phyloP scores from a whole-genome alignment of 805 yeast genomes.

The Blastobotrys chiropterorum region DNA sequence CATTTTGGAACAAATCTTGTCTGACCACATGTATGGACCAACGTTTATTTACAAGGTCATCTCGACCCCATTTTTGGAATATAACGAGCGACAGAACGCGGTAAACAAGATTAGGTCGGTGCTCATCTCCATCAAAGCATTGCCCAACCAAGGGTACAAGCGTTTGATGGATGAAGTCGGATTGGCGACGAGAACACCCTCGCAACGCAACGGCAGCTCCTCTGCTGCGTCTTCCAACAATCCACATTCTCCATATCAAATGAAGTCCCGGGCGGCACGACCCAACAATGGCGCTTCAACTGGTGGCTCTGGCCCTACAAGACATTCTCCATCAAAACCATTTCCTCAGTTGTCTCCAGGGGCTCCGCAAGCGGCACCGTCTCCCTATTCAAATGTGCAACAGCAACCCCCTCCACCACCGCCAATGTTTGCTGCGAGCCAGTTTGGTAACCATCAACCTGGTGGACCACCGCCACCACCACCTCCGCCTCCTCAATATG shows the following conservation, averaged over 20 bases:
- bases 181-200: conserved; percentile 28
- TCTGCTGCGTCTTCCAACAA: background rate
- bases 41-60: conserved; percentile 74
- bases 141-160: conserved; percentile 62
- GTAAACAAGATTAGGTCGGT: conserved; percentile 56
- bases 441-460: background rate
- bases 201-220: conserved; percentile 7
- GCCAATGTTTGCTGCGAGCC: conserved; percentile 1
- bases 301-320: background rate
- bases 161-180: conserved; percentile 92
- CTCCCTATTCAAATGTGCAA: background rate
- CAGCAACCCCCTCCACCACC: conserved; percentile 4
- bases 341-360: background rate
- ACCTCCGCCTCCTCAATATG: conserved; percentile 7
- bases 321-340: background rate
- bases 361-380: conserved; percentile 7
- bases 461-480: conserved; percentile 2
- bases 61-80: conserved; percentile 60
- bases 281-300: background rate
- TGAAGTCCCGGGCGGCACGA: background rate
- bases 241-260: background rate
- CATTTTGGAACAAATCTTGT: conserved; percentile 51
- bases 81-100: conserved; percentile 51
- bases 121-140: conserved; percentile 51
- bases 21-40: conserved; percentile 64